Evolutionary conservation across 805 yeast genomes (phyloP).

Genomic region (Candida tammaniensis): DNA sequence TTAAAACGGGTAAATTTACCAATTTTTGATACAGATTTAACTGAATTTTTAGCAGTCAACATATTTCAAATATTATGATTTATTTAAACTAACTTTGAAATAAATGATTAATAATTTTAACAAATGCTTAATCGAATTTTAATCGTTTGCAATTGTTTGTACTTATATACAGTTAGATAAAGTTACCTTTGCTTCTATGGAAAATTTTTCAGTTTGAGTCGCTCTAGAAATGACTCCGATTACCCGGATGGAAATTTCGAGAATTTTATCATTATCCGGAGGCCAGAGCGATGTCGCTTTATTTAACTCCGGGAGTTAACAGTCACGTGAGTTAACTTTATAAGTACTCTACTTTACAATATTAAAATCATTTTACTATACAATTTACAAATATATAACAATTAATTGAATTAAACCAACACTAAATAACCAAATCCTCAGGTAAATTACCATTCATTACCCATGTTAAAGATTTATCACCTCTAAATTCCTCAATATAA

Average conservation of each 20-base stretch:
- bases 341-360: neutral
- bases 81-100: too few species aligned
- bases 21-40: slow-evolving; percentile 18
- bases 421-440: slow-evolving; percentile 9
- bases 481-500: slow-evolving; percentile 41
- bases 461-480: slow-evolving; percentile 44
- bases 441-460: slow-evolving; percentile 47
- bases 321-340: too few species aligned
- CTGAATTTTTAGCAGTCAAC: slow-evolving; percentile 43
- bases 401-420: slow-evolving; percentile 2
- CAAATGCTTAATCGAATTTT: too few species aligned
- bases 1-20: slow-evolving; percentile 34
- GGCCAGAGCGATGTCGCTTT: neutral
- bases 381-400: slow-evolving; percentile 4
- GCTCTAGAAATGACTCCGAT: slow-evolving; percentile 3
- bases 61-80: too few species aligned
- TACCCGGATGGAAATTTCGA: slow-evolving; percentile 15
- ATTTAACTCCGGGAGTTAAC: neutral
- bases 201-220: slow-evolving; percentile 4
- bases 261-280: slow-evolving; percentile 5
- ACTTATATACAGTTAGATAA: neutral
- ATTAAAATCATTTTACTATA: too few species aligned
- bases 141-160: neutral
- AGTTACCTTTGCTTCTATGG: neutral
- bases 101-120: too few species aligned